Evolutionary conservation across 805 yeast species (phyloP).

Genomic region (Danielia reshetovae): DNA sequence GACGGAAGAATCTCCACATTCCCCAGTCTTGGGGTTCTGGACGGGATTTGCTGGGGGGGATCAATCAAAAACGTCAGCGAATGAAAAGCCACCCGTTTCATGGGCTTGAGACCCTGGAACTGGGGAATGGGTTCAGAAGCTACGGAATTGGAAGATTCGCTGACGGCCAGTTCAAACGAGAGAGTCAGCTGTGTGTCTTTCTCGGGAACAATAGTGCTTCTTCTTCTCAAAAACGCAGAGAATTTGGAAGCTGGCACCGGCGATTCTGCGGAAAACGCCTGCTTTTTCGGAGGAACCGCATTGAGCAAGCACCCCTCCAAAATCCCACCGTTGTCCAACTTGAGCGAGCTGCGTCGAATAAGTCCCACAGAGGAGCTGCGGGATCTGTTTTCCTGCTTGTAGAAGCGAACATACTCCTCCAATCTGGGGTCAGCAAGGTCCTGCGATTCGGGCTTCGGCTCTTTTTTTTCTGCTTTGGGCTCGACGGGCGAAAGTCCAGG

Average conservation of each 20-base stretch:
- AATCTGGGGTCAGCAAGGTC: constrained; percentile 26
- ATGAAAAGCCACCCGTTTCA: constrained; percentile 42
- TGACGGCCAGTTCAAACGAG: constrained; percentile 15
- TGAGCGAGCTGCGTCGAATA: background rate
- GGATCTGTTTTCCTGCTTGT: constrained; percentile 17
- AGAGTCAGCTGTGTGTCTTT: constrained; percentile 5
- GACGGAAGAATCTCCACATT: constrained; percentile 57
- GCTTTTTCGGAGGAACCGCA: background rate
- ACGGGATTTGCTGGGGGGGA: constrained; percentile 88
- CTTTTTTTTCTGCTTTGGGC: background rate
- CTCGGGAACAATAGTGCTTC: constrained; percentile 9
- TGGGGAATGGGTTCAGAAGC: constrained; percentile 16
- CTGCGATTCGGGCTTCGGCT: background rate
- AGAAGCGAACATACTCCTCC: constrained; percentile 35
- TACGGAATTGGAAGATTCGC: constrained; percentile 8
- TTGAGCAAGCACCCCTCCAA: background rate
- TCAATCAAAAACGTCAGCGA: constrained; percentile 39
- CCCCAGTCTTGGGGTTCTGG: constrained; percentile 76
- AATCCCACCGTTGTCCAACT: background rate
- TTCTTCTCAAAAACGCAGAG: constrained; percentile 28
- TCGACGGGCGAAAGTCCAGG: constrained; percentile 1
- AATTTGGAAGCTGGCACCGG: constrained; percentile 12
- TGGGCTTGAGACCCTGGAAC: constrained; percentile 29
- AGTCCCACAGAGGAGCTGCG: constrained; percentile 1
- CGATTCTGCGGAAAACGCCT: background rate